Conservation (phyloP, 371 early-diverging fungal species). For the Actinomucor elegans region DNA sequence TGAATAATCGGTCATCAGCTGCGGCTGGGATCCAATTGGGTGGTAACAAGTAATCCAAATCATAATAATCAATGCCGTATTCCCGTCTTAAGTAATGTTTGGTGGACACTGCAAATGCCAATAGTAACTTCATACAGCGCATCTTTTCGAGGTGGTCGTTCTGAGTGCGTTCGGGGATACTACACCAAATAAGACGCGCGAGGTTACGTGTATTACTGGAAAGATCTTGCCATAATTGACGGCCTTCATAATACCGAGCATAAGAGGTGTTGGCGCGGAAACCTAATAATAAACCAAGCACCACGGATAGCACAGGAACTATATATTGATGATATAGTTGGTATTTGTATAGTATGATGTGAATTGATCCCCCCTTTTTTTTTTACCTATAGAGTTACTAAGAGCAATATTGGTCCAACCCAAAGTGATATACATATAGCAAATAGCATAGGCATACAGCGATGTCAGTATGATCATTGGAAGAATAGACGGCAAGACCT, state of each 20-base stretch:
- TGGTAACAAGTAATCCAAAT: conserved; percentile 56
- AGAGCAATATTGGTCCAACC: conserved; percentile 32
- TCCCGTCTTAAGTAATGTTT: conserved; percentile 77
- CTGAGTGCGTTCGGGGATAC: conserved; percentile 45
- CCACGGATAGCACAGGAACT: too few relatives aligned
- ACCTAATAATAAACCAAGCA: conserved; percentile 71
- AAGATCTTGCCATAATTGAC: conserved; percentile 63
- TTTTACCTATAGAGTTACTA: conserved; percentile 39
- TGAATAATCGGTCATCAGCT: conserved; percentile 26
- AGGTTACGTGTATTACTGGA: conserved; percentile 60
- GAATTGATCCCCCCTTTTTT: too few relatives aligned
- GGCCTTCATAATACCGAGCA: conserved; percentile 77
- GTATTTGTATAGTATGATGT: too few relatives aligned
- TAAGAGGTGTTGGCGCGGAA: conserved; percentile 83
- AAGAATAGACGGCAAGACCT: conserved; percentile 40
- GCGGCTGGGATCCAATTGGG: conserved; percentile 48
- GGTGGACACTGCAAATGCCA: conserved; percentile 68
- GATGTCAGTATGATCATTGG: conserved; percentile 30
- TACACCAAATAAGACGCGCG: conserved; percentile 67
- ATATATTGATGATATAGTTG: too few relatives aligned
- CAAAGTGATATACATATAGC: conserved; percentile 25
- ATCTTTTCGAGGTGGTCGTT: conserved; percentile 63
- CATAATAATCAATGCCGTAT: conserved; percentile 53
- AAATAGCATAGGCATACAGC: conserved; percentile 29
- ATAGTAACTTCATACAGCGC: conserved; percentile 69